A percentile compares a stretch with the other conserved stretches of the same genome.
phyloP scores from a whole-genome alignment of 768 basidiomycete species.

The Russula emetica region DNA sequence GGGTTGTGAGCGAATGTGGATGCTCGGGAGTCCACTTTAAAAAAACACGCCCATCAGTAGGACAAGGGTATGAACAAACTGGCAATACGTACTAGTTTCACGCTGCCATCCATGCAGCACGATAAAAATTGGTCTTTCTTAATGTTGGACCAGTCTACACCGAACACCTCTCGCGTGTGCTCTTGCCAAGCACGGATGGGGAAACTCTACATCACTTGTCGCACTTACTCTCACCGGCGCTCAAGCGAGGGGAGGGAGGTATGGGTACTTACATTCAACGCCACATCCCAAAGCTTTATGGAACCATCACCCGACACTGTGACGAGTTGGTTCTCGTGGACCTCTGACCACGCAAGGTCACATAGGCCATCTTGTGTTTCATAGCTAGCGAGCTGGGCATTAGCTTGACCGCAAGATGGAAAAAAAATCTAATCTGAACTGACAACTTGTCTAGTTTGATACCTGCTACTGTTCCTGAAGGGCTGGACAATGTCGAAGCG shows the following conservation, averaged over 20 bases:
- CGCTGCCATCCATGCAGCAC: slow-evolving; percentile 86
- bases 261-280: slow-evolving; percentile 59
- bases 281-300: slow-evolving; percentile 85
- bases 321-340: slow-evolving; percentile 89
- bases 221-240: slow-evolving; percentile 33
- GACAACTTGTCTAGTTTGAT: slow-evolving; percentile 66
- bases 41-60: slow-evolving; percentile 3
- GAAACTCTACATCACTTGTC: slow-evolving; percentile 56
- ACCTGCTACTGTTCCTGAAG: slow-evolving; percentile 41
- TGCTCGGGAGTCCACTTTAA: slow-evolving; percentile 82
- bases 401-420: slow-evolving; percentile 19
- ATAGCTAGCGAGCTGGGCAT: slow-evolving; percentile 56
- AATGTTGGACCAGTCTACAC: slow-evolving; percentile 93
- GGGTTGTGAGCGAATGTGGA: slow-evolving; percentile 70
- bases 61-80: neutral
- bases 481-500: slow-evolving; percentile 49
- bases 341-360: slow-evolving; percentile 92
- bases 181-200: slow-evolving; percentile 94
- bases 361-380: slow-evolving; percentile 88
- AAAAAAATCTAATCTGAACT: slow-evolving; percentile 35
- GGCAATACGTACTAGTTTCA: slow-evolving; percentile 68
- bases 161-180: slow-evolving; percentile 88
- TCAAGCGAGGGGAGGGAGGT: slow-evolving; percentile 3
- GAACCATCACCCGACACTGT: slow-evolving; percentile 89
- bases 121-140: slow-evolving; percentile 85